Evolutionary conservation across 2,329 filamentous ascomycete species (phyloP).

Genomic region (Fusarium vanettenii): DNA sequence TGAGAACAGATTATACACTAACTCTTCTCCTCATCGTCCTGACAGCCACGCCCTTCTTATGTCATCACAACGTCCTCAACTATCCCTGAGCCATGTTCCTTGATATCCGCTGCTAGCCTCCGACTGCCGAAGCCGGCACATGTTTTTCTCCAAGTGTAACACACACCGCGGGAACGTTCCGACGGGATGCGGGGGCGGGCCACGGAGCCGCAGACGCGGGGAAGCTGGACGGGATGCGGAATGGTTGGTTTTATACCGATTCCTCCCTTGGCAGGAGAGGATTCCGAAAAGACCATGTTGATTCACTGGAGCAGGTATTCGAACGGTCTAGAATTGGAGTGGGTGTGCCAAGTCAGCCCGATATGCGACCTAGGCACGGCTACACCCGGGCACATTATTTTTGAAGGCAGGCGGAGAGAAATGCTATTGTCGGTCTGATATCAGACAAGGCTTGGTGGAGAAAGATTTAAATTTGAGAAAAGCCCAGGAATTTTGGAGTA

Average conservation of each 20-base stretch:
- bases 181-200: slow-evolving; percentile 20
- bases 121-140: slow-evolving; percentile 19
- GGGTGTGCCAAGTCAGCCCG: background rate
- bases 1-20: background rate
- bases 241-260: background rate
- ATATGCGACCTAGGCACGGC: background rate
- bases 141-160: background rate
- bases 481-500: background rate
- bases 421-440: background rate
- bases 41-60: slow-evolving; percentile 33
- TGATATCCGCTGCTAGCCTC: slow-evolving; percentile 29
- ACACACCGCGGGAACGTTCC: slow-evolving; percentile 18
- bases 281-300: background rate
- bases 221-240: background rate
- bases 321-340: background rate
- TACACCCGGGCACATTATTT: background rate
- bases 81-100: background rate
- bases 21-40: accelerated
- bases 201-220: background rate
- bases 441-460: background rate
- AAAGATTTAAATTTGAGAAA: background rate
- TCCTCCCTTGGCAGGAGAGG: background rate
- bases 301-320: background rate
- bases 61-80: slow-evolving; percentile 6
- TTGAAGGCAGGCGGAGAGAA: background rate